Evolutionary conservation across 2,329 filamentous ascomycete species (phyloP), one percentile per base, ranked within the genome.

Genomic region (Colletotrichum navitas): DNA sequence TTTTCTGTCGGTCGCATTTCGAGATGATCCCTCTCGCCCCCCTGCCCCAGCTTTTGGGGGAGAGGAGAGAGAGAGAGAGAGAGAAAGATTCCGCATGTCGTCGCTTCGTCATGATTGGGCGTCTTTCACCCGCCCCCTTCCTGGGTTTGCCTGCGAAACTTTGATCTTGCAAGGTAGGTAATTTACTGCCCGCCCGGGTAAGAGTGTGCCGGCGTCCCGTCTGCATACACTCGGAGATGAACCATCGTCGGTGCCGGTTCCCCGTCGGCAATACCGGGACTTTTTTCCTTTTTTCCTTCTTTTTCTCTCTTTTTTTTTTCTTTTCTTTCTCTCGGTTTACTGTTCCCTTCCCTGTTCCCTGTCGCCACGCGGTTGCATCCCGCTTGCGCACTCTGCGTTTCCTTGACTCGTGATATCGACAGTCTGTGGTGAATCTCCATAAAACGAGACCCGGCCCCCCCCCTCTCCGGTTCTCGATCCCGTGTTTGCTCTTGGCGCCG

Each of bases 251-350:
- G 64, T 34, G 21, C 56, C 58, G 59, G 58, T 63, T 59, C 52
- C 64, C 58, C 39, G 12, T 71, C 58, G 68, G 68, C 64, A 39
- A 47, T 4, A 29, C 45, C 36, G 52, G 63, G 24, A 7, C n/a
- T 64, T 24, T 24, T 14, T 5, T 24, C 1, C 24, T 36, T n/a
- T 18, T 18, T 0, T 54, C 6, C 1, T 10, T 16, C 16, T 24
- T 10, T 1, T 6, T 8, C 5, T 8, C 16, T 18, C 14, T 3
- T 32, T 24, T 11, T 14, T 14, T 11, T 10, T 11, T 11, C 10
- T 12, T 8, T 7, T 10, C 7, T 32, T 1, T 41, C 5, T 41
- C n/a, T 34, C 18, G 1, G 11, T 2, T 6, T 34, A 7, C n/a
- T n/a, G n/a, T 24, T 7, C 1, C n/a, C n/a, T 21, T 4, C 11